These are phyloP conservation scores for Diophrys sp. DNA, from an alignment of 73 alveolate genomes.

Conservation along the genomic window DNA sequence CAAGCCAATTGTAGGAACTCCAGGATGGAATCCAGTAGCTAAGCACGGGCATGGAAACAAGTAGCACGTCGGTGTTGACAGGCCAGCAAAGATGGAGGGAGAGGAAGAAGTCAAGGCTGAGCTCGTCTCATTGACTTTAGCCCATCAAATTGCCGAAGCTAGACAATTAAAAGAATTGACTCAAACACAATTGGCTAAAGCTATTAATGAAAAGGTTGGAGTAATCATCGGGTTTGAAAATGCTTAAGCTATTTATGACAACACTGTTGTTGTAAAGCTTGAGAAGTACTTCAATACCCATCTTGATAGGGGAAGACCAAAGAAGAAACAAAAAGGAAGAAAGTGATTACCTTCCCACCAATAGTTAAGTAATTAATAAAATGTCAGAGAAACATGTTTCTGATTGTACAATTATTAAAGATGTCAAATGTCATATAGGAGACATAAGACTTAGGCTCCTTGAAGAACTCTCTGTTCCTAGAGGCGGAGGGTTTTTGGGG, in stretches of 20 bases:
- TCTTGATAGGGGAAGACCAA: conserved; percentile 81
- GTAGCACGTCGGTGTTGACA: not conserved
- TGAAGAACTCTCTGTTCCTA: no score
- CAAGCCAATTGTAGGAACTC: not conserved
- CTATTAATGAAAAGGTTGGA: conserved; percentile 83
- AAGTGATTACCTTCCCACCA: no score
- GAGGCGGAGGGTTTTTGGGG: no score
- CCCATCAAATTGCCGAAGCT: conserved; percentile 75
- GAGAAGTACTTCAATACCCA: conserved; percentile 80
- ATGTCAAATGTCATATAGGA: no score
- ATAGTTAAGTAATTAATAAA: no score
- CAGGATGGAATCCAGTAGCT: not conserved
- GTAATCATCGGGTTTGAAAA: conserved; percentile 78
- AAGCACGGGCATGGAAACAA: not conserved
- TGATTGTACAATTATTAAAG: no score
- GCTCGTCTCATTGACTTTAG: conserved; percentile 79
- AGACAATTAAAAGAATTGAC: conserved; percentile 79
- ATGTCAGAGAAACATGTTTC: no score
- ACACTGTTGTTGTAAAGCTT: conserved; percentile 71
- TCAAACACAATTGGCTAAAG: conserved; percentile 89
- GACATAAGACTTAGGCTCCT: not conserved
- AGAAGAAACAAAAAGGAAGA: conserved; percentile 31
- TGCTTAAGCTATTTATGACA: conserved; percentile 81
- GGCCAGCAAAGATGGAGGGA: conserved; percentile 8
- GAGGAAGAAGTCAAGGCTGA: conserved; percentile 81